These are phyloP conservation scores for Umbilicaria muhlenbergii DNA, from an alignment of 495 filamentous ascomycete species.

Conservation along the genomic window DNA sequence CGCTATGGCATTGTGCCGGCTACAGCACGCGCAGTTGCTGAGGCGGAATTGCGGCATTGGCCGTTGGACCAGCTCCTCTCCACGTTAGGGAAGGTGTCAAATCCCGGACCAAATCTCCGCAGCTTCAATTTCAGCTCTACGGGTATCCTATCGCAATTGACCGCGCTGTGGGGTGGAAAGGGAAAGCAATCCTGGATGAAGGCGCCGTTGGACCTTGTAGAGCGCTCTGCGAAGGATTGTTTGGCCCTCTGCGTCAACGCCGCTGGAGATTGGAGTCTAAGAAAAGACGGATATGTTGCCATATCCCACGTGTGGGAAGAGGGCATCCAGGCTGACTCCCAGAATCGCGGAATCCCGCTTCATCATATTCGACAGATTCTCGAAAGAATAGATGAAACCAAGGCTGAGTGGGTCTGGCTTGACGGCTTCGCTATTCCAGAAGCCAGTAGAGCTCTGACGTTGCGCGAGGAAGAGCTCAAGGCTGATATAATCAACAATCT, in stretches of 20 bases:
- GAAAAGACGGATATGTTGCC: slow-evolving; percentile 1
- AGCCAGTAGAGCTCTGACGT: neutral
- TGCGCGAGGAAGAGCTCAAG: neutral
- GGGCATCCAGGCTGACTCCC: neutral
- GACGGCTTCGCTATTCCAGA: slow-evolving; percentile 3
- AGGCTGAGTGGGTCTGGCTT: slow-evolving; percentile 4
- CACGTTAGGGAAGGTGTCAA: neutral
- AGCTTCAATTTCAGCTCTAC: neutral
- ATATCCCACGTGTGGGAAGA: slow-evolving; percentile 5
- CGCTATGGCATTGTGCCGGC: neutral
- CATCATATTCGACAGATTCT: neutral
- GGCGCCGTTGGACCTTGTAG: neutral
- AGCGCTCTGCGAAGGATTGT: slow-evolving; percentile 1
- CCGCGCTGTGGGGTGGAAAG: neutral
- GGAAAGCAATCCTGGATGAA: neutral
- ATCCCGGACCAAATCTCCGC: neutral
- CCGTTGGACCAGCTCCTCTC: neutral
- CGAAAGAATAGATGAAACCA: no score
- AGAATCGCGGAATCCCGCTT: neutral
- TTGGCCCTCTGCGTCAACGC: slow-evolving; percentile 2
- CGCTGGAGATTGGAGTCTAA: neutral
- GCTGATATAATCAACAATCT: slow-evolving; percentile 4
- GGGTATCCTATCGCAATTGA: neutral
- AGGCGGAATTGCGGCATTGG: neutral
- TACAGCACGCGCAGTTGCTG: neutral